Base-by-base conservation (phyloP, 164 flowering plant species). In the Aristolochia fimbriata region DNA sequence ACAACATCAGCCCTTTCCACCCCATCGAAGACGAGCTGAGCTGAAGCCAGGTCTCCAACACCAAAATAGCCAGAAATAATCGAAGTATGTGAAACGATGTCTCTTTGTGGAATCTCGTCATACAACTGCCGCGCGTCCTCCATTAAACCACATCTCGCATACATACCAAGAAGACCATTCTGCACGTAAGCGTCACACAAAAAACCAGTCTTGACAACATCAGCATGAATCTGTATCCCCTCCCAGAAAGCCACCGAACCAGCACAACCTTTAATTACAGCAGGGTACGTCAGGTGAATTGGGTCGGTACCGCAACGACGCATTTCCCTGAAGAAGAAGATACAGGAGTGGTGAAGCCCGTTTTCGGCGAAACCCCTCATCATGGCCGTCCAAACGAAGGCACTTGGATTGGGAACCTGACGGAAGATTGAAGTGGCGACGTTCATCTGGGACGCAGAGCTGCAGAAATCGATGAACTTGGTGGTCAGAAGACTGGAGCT, bases 91-190 rank as follows among this genome's bases (percentile, higher is more conserved):
- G 71, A 63, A 15, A 67, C 47, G 19, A 71, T 2, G 27, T 66
- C 60, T 24, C 69, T 47, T 19, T 57, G 30, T n/a, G 71, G 71
- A 65, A 73, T 65, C 66, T 62, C 72, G 13, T 71, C 68, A 60
- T 62, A 71, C 41, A 67, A 15, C 9, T 51, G 33, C 10, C 51
- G 58, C 0, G 68, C 74, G 45, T 67, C 59, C 15, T n/a, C 47
- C 11, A 60, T 31, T 20, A 45, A 47, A 25, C 50, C 65, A 24
- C 63, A 62, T 23, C 50, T 65, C 23, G 30, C 59, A 17, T 65
- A 69, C 60, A 69, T 15, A 27, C 57, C 72, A 23, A 64, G 46
- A 27, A 69, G 21, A 49, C 55, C 51, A 11, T 65, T 58, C 14
- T 24, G 27, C 22, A 61, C 60, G 43, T 65, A 70, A 31, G 19